These are phyloP conservation scores for Teratosphaeria zuluensis DNA, from an alignment of 2,329 filamentous ascomycete genomes.

Conservation along the genomic window DNA sequence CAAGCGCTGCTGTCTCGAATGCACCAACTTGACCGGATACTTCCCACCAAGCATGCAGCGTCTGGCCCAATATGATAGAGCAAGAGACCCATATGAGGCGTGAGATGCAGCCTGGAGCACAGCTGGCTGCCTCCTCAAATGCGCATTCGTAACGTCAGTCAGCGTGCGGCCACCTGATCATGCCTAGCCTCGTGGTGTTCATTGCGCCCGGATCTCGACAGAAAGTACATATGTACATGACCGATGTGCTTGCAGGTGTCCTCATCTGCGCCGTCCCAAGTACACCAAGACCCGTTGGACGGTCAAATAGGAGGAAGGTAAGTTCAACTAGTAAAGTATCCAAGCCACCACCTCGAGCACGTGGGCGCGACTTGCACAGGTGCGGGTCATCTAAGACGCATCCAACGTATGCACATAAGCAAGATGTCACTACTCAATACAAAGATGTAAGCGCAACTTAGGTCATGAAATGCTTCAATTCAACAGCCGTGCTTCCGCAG, in stretches of 20 bases:
- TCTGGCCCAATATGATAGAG: no score
- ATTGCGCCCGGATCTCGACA: not conserved
- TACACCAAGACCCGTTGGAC: not conserved
- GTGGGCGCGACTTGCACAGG: not conserved
- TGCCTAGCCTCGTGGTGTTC: not conserved
- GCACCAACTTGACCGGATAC: no score
- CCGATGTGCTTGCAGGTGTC: not conserved
- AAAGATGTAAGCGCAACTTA: not conserved
- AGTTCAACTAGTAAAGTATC: not conserved
- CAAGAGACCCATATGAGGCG: not conserved
- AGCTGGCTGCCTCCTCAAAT: not conserved
- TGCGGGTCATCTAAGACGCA: not conserved
- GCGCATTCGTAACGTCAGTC: not conserved
- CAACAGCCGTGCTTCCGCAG: not conserved
- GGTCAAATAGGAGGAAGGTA: not conserved
- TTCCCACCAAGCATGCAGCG: no score
- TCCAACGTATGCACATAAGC: not conserved
- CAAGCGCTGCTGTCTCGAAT: no score
- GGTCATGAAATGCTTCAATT: not conserved
- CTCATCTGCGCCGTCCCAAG: not conserved
- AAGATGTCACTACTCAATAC: not conserved
- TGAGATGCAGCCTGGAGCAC: no score
- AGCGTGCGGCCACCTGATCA: not conserved
- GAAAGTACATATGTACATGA: not conserved
- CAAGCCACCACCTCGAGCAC: not conserved